phyloP scores from a whole-genome alignment of 2,329 filamentous ascomycete species.

The Rugonectria rugulosa region DNA sequence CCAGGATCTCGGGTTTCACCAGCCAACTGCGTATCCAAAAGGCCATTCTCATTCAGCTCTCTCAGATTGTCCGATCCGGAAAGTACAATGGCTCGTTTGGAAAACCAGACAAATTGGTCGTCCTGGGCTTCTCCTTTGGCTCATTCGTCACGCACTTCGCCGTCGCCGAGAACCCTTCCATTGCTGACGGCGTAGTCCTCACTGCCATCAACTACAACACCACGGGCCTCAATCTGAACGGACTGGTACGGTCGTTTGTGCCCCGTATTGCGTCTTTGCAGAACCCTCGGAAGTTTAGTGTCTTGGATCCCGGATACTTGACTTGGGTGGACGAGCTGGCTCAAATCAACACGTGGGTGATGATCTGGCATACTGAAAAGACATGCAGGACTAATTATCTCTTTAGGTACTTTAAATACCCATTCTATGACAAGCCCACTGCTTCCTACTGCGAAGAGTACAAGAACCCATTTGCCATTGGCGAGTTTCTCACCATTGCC shows the following conservation, averaged over 20 bases:
- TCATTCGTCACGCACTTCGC: slow-evolving; percentile 27
- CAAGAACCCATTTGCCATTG: slow-evolving; percentile 26
- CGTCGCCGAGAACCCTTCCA: slow-evolving; percentile 21
- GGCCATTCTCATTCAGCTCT: slow-evolving; percentile 25
- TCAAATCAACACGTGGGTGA: slow-evolving; percentile 19
- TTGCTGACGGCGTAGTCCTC: slow-evolving; percentile 20
- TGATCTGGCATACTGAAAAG: background rate
- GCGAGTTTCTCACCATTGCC: slow-evolving; percentile 27
- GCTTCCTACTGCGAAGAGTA: slow-evolving; percentile 24
- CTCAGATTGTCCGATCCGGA: slow-evolving; percentile 22
- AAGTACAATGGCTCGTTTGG: slow-evolving; percentile 22
- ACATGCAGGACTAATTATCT: background rate
- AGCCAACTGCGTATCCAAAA: slow-evolving; percentile 29
- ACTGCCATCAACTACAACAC: slow-evolving; percentile 28
- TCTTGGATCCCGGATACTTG: slow-evolving; percentile 20
- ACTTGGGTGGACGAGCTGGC: slow-evolving; percentile 25
- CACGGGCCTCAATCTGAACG: slow-evolving; percentile 19
- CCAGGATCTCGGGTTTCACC: slow-evolving; percentile 23
- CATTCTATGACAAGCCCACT: slow-evolving; percentile 22
- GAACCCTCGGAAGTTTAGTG: slow-evolving; percentile 15
- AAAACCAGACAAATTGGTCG: slow-evolving; percentile 18
- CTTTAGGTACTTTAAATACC: slow-evolving; percentile 28
- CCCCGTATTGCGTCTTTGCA: slow-evolving; percentile 26
- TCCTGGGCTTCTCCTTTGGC: slow-evolving; percentile 32
- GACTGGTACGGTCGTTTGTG: slow-evolving; percentile 25